These are phyloP conservation scores for Mimosa bimucronata DNA, from an alignment of 306 rosid species.

Conservation along the genomic window DNA sequence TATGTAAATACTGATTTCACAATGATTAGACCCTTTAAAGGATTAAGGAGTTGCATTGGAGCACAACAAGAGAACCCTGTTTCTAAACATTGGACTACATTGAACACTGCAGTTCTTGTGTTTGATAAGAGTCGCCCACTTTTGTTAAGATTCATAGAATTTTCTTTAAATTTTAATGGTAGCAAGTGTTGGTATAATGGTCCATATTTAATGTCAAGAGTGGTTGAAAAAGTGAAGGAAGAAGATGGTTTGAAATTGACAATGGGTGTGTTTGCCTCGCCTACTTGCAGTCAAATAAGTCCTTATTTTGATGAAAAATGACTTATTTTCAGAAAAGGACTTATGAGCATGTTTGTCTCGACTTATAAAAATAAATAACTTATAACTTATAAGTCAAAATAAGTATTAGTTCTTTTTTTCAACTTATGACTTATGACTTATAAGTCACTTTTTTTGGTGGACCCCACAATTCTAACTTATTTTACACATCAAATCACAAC, in stretches of 20 bases:
- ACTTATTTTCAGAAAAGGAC: too few relatives aligned
- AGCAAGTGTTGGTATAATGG: conserved; percentile 87
- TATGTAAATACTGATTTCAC: conserved; percentile 77
- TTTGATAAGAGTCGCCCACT: conserved; percentile 86
- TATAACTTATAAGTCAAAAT: too few relatives aligned
- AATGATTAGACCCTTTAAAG: conserved; percentile 51
- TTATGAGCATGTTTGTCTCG: too few relatives aligned
- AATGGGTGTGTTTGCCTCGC: too few relatives aligned
- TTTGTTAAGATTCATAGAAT: conserved; percentile 68
- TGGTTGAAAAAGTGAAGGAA: conserved; percentile 48
- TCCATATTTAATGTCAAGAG: conserved; percentile 84
- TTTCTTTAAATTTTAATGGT: conserved; percentile 75
- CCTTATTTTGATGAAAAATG: too few relatives aligned
- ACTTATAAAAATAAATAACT: too few relatives aligned
- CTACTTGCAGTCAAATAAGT: too few relatives aligned
- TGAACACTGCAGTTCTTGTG: conserved; percentile 78
- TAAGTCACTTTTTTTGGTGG: too few relatives aligned
- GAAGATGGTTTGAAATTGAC: conserved; percentile 48
- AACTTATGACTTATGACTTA: too few relatives aligned
- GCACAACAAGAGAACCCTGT: conserved; percentile 64
- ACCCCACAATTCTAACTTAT: too few relatives aligned
- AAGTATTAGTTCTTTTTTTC: too few relatives aligned
- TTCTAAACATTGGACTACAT: conserved; percentile 64
- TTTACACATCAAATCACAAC: too few relatives aligned
- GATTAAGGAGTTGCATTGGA: conserved; percentile 70